Base-by-base conservation (phyloP, 768 basidiomycete species). In the Cytidiella melzeri region DNA sequence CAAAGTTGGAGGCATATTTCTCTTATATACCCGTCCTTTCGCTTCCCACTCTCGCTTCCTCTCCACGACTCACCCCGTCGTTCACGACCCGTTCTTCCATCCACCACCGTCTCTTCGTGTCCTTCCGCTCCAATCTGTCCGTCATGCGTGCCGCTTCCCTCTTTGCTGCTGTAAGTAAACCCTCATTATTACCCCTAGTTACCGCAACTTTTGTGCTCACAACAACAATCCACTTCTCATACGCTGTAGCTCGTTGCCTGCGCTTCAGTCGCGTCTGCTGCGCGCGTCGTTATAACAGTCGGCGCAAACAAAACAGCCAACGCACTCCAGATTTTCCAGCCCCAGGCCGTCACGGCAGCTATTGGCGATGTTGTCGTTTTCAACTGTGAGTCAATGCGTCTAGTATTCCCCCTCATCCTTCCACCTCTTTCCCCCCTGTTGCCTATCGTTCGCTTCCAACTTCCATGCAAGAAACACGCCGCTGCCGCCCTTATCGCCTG, bases 321-420 rank as follows among this genome's bases (percentile, higher is more conserved):
- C 48, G 66, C 70, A 3, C 67, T 63, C 19, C 62, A 64, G 15
- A 72, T 77, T 15, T 82, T 81, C 62, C 56, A 64, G 24, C 79
- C 79, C 13, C 54, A 60, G 40, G 61, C 56, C 30, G 67, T 81
- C n/a, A 56, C 46, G 20, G 81, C 78, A 9, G 49, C 59, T 9
- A 46, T 67, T 34, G 75, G 76, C 26, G 80, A 82, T 54, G 64
- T 66, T 12, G 73, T 83, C 50, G 25, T 70, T 30, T 82, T 83
- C 71, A 81, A 79, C 56, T 83, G 78, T 79, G 57, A 51, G 70
- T 57, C 4, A 15, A 18, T 18, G 21, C 18, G n/a, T 44, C 30
- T 34, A 27, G 19, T 41, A 37, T 44, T 30, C 28, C 41, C 24
- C 25, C 43, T 26, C 45, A 39, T 23, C 36, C 25, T 13, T 19